Conservation (phyloP, 306 rosid genomes). For the Acacia confusa region DNA sequence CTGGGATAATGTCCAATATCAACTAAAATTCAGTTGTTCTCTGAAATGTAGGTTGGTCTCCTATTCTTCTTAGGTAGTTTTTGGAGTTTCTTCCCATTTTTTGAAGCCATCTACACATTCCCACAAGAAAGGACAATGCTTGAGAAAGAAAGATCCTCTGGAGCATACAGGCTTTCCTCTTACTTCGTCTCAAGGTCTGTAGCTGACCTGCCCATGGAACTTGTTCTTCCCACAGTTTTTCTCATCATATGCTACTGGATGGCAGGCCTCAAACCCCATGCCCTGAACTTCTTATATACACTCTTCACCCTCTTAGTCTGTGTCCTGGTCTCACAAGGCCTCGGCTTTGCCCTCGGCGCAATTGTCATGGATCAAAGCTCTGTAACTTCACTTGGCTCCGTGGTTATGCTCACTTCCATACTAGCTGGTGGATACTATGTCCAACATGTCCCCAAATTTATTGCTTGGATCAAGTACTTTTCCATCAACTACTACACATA, state of each 20-base stretch:
- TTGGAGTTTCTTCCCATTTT: constrained; percentile 62
- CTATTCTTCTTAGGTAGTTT: constrained; percentile 48
- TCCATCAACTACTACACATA: constrained; percentile 50
- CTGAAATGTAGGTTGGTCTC: constrained; percentile 58
- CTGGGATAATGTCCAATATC: neutral
- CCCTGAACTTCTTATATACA: constrained; percentile 35
- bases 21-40: neutral
- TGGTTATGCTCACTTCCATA: constrained; percentile 51
- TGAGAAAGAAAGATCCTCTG: constrained; percentile 64
- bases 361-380: constrained; percentile 51
- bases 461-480: constrained; percentile 61
- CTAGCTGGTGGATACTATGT: constrained; percentile 64
- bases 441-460: constrained; percentile 59
- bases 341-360: constrained; percentile 77
- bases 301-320: constrained; percentile 39
- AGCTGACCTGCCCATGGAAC: constrained; percentile 76
- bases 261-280: constrained; percentile 52
- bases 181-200: constrained; percentile 56
- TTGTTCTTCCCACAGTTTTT: constrained; percentile 56
- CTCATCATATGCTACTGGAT: constrained; percentile 55
- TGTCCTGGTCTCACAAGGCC: constrained; percentile 65
- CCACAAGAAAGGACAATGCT: constrained; percentile 63
- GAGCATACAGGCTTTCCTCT: constrained; percentile 74
- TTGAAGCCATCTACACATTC: constrained; percentile 67
- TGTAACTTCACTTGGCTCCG: constrained; percentile 60